Evolutionary conservation across 2,329 filamentous ascomycete genomes (phyloP).

Genomic region (Eutypella sp.): DNA sequence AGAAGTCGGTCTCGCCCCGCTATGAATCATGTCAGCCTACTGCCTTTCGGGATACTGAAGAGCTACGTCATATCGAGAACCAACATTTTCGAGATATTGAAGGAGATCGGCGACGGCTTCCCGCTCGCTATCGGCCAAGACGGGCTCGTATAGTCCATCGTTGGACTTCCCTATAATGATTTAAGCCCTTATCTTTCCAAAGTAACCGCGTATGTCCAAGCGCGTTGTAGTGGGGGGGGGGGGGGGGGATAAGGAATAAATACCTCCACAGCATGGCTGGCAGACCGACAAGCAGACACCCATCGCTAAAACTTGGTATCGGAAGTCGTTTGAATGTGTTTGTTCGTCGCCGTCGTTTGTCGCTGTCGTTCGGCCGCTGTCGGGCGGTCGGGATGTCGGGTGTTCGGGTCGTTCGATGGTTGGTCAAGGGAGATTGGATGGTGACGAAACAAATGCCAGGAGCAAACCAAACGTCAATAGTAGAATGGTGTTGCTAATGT

Average conservation of each 20-base stretch:
- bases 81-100: conserved; percentile 92
- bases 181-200: conserved; percentile 21
- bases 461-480: too few species aligned
- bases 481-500: too few species aligned
- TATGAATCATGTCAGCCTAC: conserved; percentile 38
- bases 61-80: conserved; percentile 24
- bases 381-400: neutral
- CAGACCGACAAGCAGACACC: conserved; percentile 31
- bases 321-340: conserved; percentile 3
- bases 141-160: conserved; percentile 78
- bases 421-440: neutral
- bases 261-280: conserved; percentile 33
- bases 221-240: conserved; percentile 4
- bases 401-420: neutral
- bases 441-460: too few species aligned
- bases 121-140: conserved; percentile 90
- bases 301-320: conserved; percentile 21
- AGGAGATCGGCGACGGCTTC: conserved; percentile 95
- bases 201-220: neutral
- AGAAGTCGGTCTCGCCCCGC: conserved; percentile 98
- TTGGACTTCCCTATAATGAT: conserved; percentile 60
- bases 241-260: conserved; percentile 4
- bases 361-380: neutral
- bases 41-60: neutral
- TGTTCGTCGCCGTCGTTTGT: conserved; percentile 2